Evolutionary conservation across 805 yeast genomes (phyloP).

Genomic region (Wickerhamiella hasegawae): DNA sequence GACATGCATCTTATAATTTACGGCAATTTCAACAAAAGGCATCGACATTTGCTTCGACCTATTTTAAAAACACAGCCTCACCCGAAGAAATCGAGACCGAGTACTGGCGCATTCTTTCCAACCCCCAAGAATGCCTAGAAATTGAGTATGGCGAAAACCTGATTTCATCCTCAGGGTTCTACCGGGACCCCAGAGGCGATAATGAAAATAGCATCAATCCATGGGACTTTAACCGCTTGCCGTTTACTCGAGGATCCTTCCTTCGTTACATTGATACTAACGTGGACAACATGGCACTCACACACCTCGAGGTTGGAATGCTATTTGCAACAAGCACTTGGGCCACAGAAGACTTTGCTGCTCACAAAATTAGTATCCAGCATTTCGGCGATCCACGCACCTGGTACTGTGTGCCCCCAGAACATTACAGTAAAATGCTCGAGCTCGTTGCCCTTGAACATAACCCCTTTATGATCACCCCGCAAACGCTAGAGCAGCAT

Average conservation of each 20-base stretch:
- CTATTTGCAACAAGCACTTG: conserved; percentile 74
- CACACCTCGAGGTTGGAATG: conserved; percentile 79
- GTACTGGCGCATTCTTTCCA: conserved; percentile 4
- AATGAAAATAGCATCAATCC: conserved; percentile 21
- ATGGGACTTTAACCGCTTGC: conserved; percentile 61
- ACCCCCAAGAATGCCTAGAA: conserved; percentile 2
- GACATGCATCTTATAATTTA: conserved; percentile 3
- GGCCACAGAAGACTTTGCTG: conserved; percentile 82
- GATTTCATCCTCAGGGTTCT: not conserved
- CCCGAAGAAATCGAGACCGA: conserved; percentile 2
- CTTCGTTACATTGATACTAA: conserved; percentile 36
- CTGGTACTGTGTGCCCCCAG: conserved; percentile 74
- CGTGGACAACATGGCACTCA: not conserved
- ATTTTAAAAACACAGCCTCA: not conserved
- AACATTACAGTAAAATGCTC: conserved; percentile 41
- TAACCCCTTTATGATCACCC: conserved; percentile 42
- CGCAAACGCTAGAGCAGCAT: conserved; percentile 31
- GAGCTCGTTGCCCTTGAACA: conserved; percentile 35
- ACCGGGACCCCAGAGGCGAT: not conserved
- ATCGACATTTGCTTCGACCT: not conserved
- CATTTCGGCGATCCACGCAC: conserved; percentile 68
- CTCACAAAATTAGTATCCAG: conserved; percentile 67
- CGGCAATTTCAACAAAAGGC: conserved; percentile 5
- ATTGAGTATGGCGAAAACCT: conserved; percentile 4
- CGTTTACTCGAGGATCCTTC: conserved; percentile 55